Conservation (phyloP, 495 filamentous ascomycete genomes). For the Alectoria sarmentosa region DNA sequence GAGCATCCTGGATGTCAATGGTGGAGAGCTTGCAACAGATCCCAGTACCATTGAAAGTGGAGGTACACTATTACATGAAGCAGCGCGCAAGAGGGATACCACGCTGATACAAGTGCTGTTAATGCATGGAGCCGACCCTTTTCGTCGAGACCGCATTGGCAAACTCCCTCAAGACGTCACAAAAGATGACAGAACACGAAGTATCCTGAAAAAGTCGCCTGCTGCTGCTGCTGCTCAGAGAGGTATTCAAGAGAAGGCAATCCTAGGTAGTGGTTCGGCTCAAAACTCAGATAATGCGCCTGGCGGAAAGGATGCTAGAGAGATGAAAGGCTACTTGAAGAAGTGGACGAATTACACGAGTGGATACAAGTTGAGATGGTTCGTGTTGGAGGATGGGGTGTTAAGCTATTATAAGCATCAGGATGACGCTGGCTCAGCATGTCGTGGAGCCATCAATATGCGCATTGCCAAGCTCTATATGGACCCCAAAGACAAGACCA, state of each 20-base stretch:
- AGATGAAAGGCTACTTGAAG: constrained; percentile 98
- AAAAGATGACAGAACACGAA: constrained; percentile 82
- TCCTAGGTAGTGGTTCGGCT: constrained; percentile 64
- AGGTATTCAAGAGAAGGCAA: constrained; percentile 93
- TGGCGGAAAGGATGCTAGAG: constrained; percentile 76
- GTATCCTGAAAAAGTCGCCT: constrained; percentile 87
- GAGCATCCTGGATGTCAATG: constrained; percentile 82
- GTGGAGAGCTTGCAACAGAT: constrained; percentile 78
- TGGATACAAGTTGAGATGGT: constrained; percentile 95
- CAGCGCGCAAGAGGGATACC: constrained; percentile 76
- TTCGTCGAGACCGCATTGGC: constrained; percentile 87
- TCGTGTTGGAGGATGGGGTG: constrained; percentile 95
- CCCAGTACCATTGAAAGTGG: constrained; percentile 64
- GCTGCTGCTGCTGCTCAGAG: constrained; percentile 91
- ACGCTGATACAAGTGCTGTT: constrained; percentile 81
- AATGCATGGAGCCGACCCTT: constrained; percentile 95
- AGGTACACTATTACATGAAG: constrained; percentile 89
- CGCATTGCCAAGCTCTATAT: constrained; percentile 88
- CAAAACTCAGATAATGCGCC: constrained; percentile 58
- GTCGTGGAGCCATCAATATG: constrained; percentile 98
- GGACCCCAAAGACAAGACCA: constrained; percentile 93
- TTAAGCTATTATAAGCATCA: constrained; percentile 99
- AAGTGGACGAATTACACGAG: constrained; percentile 99
- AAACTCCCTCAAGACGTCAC: constrained; percentile 96
- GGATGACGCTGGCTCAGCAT: constrained; percentile 85